Base-by-base conservation (phyloP, 495 filamentous ascomycete genomes). In the Talaromyces proteolyticus region DNA sequence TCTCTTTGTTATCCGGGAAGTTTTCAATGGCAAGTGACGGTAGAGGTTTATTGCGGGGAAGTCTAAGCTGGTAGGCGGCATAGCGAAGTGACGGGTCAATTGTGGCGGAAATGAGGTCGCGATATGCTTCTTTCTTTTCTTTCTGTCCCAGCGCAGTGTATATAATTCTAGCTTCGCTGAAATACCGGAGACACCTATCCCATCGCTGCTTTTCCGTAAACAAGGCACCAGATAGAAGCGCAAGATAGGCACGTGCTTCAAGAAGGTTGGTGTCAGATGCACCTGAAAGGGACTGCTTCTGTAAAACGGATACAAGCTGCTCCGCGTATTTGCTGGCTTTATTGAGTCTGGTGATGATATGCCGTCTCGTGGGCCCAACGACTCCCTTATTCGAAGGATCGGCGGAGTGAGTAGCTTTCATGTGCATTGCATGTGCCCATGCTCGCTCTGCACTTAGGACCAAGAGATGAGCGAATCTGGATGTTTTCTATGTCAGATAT, bases 371-470 rank as follows among this genome's bases (percentile, higher is more conserved):
- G 17, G 84, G 80, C 42, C 89, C 84, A n/a, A 86, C 76, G 47
- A 94, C 84, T 25, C 83, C 82, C 64, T 89, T 84, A 26, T 78
- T 76, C 7, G 76, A 70, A 38, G 73, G 70, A 54, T 92, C 89
- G 56, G 88, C 81, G 37, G 88, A 79, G 63, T 95, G 87, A 19
- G 80, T 67, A 5, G 90, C 80, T 65, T 95, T 96, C 78, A 96
- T 89, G 55, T 87, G 77, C 90, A 96, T 93, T 45, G 91, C 94
- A 61, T 95, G 84, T 1, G 94, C 94, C 91, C 94, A 97, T 46
- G 94, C 89, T 55, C 94, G 80, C 70, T 99, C 94, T 50, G 91
- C 80, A 25, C 84, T 85, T 55, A 95, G 80, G 47, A 99, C 77
- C 38, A 91, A 75, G 38, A 95, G 77, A 52, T 89, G 76, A 36